A percentile compares a stretch with the other conserved stretches of the same genome.
These are phyloP conservation scores for Phytopythium kandeliae DNA, from an alignment of 352 stramenopile genomes.

Conservation along the genomic window DNA sequence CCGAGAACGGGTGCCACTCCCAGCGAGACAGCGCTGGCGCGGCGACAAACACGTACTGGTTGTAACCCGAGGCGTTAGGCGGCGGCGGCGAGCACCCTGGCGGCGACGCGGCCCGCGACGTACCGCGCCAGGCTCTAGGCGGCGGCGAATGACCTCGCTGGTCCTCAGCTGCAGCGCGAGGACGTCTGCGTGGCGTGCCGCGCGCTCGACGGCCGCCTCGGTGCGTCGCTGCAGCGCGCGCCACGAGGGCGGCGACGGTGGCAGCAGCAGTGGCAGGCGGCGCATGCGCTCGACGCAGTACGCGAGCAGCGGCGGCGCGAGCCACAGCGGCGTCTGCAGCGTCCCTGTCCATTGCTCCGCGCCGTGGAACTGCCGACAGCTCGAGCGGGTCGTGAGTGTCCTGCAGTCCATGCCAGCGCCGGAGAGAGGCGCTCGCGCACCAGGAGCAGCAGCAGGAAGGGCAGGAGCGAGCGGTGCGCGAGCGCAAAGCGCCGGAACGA, in stretches of 20 bases:
- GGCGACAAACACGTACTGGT: conserved; percentile 56
- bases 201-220: neutral
- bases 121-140: conserved; percentile 3
- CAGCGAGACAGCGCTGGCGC: conserved; percentile 38
- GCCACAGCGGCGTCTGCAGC: conserved; percentile 28
- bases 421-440: conserved; percentile 9
- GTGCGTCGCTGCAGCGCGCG: neutral
- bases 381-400: too few species aligned
- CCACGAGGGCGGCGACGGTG: too few species aligned
- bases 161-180: neutral
- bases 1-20: conserved; percentile 81
- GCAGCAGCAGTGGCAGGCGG: conserved; percentile 32
- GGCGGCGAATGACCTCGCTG: neutral
- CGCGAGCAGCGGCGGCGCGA: conserved; percentile 17
- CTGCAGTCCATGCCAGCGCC: too few species aligned
- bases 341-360: conserved; percentile 22
- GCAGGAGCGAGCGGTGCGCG: conserved; percentile 23
- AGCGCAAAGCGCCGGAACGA: conserved; percentile 25
- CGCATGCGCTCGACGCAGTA: conserved; percentile 24
- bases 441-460: conserved; percentile 23
- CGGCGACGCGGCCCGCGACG: neutral
- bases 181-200: neutral
- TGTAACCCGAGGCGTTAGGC: too few species aligned
- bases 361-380: conserved; percentile 18
- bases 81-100: too few species aligned